Evolutionary conservation across 2,329 filamentous ascomycete species (phyloP), one percentile per base, ranked within the genome.

Genomic region (Fusarium sarcochroum): DNA sequence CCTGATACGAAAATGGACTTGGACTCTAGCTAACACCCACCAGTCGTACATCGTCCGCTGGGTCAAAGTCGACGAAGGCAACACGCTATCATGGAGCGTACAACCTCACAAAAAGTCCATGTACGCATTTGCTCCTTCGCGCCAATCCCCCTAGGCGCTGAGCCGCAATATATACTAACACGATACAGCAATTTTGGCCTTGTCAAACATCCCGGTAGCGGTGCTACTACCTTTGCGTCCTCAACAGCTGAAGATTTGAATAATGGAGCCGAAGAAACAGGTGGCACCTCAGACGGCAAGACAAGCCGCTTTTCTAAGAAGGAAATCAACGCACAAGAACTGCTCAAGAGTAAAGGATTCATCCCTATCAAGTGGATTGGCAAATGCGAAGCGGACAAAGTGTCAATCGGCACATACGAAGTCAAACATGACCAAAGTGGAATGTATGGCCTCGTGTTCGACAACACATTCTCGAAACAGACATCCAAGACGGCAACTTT

Each of bases 81-180:
- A 97, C 79, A 97, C 94, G 50, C 94, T 99, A 74, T 97, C 94
- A 17, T 99, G 96, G 96, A 98, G 93, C 76, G 89, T 99, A 38
- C 94, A 98, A 77, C 96, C 96, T 42, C 94, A 98, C 80, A 98
- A 97, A 84, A 98, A 98, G 82, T 98, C 95, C 61, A 91, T 99
- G 89, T 91, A 81, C 74, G 83, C 37, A 61, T 18, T 20, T 30
- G 23, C 73, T 58, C 34, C 50, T 23, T 20, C 34, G 49, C 47
- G 15, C 21, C 14, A 37, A 30, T 34, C 21, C 25, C 38, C 20
- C 14, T 17, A 27, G 49, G 32, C 58, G 17, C 15, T 25, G 13
- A 14, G 37, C 25, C 20, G 40, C 34, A 25, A 42, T 20, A 23
- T 44, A 49, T 54, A 42, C 71, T 73, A 44, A 76, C 58, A 45